Conservation (phyloP, 2,329 filamentous ascomycete species). For the Amauroascus niger region DNA sequence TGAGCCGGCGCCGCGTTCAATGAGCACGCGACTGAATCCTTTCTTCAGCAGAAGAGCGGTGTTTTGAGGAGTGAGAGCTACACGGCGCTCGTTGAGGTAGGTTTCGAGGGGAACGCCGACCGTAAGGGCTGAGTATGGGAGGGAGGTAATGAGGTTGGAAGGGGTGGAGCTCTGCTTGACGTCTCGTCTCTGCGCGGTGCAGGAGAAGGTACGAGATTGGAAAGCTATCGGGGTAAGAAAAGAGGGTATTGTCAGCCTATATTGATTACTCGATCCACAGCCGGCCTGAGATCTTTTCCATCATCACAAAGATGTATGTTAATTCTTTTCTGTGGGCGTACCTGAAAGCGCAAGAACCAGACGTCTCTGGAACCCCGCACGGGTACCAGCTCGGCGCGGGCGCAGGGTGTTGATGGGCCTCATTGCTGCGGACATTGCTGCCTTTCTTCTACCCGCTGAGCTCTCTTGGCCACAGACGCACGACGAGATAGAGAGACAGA, state of each 20-base stretch:
- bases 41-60: slow-evolving; percentile 75
- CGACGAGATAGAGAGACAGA: neutral
- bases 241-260: neutral
- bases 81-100: slow-evolving; percentile 68
- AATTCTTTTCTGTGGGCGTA: slow-evolving; percentile 2
- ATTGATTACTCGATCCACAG: neutral
- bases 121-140: slow-evolving; percentile 60
- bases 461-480: neutral
- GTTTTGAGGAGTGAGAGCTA: slow-evolving; percentile 77
- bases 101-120: slow-evolving; percentile 73
- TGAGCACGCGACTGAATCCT: slow-evolving; percentile 64
- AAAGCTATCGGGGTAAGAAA: neutral
- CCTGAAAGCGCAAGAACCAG: slow-evolving; percentile 12
- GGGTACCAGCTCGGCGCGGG: slow-evolving; percentile 9
- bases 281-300: too few species aligned
- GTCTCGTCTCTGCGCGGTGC: slow-evolving; percentile 5
- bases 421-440: slow-evolving; percentile 13
- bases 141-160: slow-evolving; percentile 17
- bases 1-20: slow-evolving; percentile 71
- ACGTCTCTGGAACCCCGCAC: slow-evolving; percentile 10
- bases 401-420: slow-evolving; percentile 10
- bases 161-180: slow-evolving; percentile 9
- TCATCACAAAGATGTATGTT: too few species aligned
- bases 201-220: slow-evolving; percentile 15
- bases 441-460: neutral